Conservation (phyloP, 1,284 basidiomycete genomes). For the Lignosus rhinocerotis region DNA sequence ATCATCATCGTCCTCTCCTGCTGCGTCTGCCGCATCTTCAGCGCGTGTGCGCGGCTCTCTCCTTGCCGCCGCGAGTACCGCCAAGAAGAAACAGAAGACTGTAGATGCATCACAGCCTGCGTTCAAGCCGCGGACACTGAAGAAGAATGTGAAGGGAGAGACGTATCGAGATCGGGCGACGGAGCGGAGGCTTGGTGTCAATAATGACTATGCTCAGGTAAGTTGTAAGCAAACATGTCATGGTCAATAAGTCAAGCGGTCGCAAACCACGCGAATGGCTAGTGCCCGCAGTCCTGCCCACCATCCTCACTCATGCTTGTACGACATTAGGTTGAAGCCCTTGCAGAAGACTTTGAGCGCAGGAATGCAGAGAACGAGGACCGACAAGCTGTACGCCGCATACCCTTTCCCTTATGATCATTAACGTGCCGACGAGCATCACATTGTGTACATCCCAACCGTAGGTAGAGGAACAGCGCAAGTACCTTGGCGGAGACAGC, state of each 20-base stretch:
- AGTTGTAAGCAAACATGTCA: not conserved
- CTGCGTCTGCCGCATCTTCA: conserved; percentile 1
- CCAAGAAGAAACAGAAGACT: conserved; percentile 30
- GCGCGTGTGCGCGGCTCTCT: conserved; percentile 26
- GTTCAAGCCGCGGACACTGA: conserved; percentile 78
- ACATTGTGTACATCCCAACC: not conserved
- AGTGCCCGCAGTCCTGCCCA: not conserved
- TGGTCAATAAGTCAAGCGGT: not conserved
- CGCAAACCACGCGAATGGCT: not conserved
- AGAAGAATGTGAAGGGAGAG: conserved; percentile 47
- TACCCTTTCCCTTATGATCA: not conserved
- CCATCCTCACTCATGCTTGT: not conserved
- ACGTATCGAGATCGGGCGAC: conserved; percentile 71
- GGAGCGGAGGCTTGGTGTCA: conserved; percentile 61
- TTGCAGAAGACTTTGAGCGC: conserved; percentile 80
- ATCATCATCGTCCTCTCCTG: conserved; percentile 4
- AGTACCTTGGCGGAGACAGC: conserved; percentile 86
- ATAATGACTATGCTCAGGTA: conserved; percentile 71
- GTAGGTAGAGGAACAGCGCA: conserved; percentile 77
- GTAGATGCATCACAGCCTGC: conserved; percentile 38
- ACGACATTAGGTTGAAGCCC: conserved; percentile 64
- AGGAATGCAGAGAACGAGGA: conserved; percentile 55
- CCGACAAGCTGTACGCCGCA: conserved; percentile 51
- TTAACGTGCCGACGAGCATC: not conserved
- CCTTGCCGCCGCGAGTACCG: conserved; percentile 17